Conservation (phyloP, 108 stramenopile species). For the Epithemia pelagica region DNA sequence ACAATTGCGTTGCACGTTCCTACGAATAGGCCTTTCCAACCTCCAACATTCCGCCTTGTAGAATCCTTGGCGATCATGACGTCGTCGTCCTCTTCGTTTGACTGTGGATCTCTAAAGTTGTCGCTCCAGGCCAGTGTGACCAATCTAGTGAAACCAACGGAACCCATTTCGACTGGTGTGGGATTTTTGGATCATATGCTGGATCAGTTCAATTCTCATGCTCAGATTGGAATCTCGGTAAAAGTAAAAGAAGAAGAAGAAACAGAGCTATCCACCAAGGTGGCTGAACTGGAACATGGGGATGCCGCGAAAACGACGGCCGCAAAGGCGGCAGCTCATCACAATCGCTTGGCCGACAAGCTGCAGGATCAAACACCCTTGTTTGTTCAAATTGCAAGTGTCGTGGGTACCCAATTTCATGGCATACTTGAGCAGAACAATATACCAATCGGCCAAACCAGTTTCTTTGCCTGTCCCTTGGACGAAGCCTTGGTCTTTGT, state of each 20-base stretch:
- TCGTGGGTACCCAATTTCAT: constrained; percentile 42
- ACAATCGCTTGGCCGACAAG: constrained; percentile 40
- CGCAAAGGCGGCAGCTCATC: constrained; percentile 5
- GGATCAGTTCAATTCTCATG: constrained; percentile 86
- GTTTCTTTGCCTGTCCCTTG: constrained; percentile 77
- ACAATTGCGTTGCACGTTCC: too few species aligned
- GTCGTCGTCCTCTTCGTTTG: too few species aligned
- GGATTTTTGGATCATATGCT: constrained; percentile 86
- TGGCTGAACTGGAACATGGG: too few species aligned
- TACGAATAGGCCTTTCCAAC: too few species aligned
- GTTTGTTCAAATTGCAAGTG: constrained; percentile 39
- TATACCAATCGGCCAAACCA: constrained; percentile 7
- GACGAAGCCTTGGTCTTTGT: constrained; percentile 82
- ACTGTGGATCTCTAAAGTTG: too few species aligned
- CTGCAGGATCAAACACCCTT: constrained; percentile 50
- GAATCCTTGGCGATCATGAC: too few species aligned
- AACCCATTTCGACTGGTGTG: constrained; percentile 68
- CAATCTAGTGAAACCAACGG: constrained; percentile 20
- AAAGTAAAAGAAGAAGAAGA: constrained; percentile 22
- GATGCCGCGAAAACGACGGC: background rate
- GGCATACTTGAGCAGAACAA: background rate
- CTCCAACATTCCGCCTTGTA: too few species aligned
- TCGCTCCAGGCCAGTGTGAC: too few species aligned
- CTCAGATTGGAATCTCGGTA: constrained; percentile 69
- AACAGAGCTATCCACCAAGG: too few species aligned